A percentile compares a stretch with the other conserved stretches of the same genome.
Conservation (phyloP, 305 asterid species). For the Monarda citriodora region DNA sequence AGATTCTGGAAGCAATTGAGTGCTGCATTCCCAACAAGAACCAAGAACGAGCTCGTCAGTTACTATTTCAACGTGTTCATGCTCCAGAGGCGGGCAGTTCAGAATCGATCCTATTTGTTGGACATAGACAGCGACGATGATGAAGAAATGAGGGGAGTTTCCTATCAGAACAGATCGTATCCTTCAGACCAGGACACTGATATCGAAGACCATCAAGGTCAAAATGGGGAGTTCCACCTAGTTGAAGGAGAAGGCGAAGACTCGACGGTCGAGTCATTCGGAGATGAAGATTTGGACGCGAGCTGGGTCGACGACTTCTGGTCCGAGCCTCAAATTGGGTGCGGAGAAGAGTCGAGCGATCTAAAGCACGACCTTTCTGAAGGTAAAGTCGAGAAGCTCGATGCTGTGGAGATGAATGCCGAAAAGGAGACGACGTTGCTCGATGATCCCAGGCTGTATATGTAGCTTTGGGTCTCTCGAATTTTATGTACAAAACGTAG, state of each 20-base stretch:
- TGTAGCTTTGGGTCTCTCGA: neutral
- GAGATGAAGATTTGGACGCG: constrained; percentile 35
- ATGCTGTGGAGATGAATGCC: constrained; percentile 21
- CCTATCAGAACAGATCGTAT: constrained; percentile 16
- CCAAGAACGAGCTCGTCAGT: constrained; percentile 64
- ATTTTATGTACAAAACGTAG: constrained; percentile 15
- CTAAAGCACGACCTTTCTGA: constrained; percentile 13
- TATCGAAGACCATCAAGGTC: constrained; percentile 17
- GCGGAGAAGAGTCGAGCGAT: constrained; percentile 15
- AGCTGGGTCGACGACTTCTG: constrained; percentile 44
- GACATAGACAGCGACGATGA: constrained; percentile 75
- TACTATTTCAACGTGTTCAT: constrained; percentile 83
- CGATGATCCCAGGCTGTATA: constrained; percentile 16
- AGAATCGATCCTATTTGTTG: constrained; percentile 62
- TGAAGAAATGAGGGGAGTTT: constrained; percentile 50
- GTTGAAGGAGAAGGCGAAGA: constrained; percentile 39
- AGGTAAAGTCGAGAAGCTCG: constrained; percentile 22
- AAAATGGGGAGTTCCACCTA: constrained; percentile 16
- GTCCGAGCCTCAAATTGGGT: constrained; percentile 29
- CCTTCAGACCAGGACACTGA: constrained; percentile 22
- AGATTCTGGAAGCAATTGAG: constrained; percentile 70
- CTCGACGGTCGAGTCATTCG: constrained; percentile 53
- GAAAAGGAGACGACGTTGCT: constrained; percentile 18
- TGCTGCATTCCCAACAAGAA: constrained; percentile 54
- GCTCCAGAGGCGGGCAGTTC: constrained; percentile 66